These are phyloP conservation scores for Pseudocercospora pini-densiflorae DNA, from an alignment of 2,329 filamentous ascomycete genomes.

Conservation along the genomic window DNA sequence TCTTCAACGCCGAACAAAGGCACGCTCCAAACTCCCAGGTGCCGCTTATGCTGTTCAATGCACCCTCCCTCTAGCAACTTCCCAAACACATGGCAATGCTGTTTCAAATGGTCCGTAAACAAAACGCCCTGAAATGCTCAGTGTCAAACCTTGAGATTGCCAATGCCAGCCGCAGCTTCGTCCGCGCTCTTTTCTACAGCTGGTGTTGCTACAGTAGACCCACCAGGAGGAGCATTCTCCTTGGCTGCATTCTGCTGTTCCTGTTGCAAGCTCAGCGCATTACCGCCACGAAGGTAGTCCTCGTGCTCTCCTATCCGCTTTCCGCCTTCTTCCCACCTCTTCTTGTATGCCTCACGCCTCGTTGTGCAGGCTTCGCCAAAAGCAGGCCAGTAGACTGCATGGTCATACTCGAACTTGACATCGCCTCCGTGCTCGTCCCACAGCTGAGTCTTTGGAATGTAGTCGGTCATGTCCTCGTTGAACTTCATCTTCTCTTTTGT, in stretches of 20 bases:
- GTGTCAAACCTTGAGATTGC: background rate
- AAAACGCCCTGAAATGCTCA: background rate
- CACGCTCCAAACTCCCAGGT: background rate
- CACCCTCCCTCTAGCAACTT: background rate
- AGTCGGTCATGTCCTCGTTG: conserved; percentile 86
- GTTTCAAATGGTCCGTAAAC: background rate
- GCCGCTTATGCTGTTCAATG: background rate
- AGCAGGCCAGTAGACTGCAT: conserved; percentile 85
- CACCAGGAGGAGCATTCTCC: background rate
- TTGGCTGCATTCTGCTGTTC: background rate
- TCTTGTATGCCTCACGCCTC: conserved; percentile 64
- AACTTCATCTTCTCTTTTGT: conserved; percentile 96
- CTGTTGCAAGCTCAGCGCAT: conserved; percentile 38
- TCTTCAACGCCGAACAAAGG: background rate
- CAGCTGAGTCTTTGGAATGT: conserved; percentile 81
- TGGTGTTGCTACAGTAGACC: background rate
- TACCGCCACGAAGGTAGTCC: conserved; percentile 79
- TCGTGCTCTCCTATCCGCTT: conserved; percentile 85
- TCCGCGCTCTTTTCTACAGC: background rate
- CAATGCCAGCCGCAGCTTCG: background rate
- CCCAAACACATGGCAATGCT: conserved; percentile 2
- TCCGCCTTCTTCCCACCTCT: conserved; percentile 80
- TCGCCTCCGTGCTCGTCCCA: conserved; percentile 79
- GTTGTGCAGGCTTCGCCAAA: conserved; percentile 72
- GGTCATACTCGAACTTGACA: conserved; percentile 90